Evolutionary conservation across 352 stramenopile species (phyloP).

Genomic region (Blastocystis sp.): DNA sequence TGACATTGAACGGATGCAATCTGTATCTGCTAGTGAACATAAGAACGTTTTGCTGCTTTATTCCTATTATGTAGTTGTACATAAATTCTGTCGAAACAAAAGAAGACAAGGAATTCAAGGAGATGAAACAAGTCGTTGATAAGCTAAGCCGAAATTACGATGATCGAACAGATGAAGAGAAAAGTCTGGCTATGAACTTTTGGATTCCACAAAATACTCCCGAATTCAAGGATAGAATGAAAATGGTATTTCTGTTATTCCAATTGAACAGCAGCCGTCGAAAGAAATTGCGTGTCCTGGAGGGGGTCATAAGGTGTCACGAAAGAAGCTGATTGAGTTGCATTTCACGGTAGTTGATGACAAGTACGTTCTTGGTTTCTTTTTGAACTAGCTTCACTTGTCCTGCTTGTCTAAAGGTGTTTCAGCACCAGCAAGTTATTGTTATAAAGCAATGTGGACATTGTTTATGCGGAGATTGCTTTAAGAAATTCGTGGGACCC

Average conservation of each 20-base stretch:
- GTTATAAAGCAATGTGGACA: constrained; percentile 33
- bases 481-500: constrained; percentile 23
- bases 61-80: not conserved
- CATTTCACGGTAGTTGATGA: constrained; percentile 13
- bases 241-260: not conserved
- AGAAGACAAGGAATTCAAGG: constrained; percentile 31
- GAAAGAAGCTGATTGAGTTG: constrained; percentile 30
- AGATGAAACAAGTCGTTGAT: constrained; percentile 39
- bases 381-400: not conserved
- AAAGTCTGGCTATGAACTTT: constrained; percentile 49
- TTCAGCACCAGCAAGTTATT: constrained; percentile 44
- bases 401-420: constrained; percentile 29
- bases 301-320: not conserved
- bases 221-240: constrained; percentile 2
- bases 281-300: constrained; percentile 10
- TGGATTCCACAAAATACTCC: constrained; percentile 49
- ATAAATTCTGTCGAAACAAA: constrained; percentile 6
- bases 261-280: not conserved
- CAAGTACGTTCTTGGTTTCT: not conserved
- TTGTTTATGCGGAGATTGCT: constrained; percentile 34
- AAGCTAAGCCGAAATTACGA: constrained; percentile 51
- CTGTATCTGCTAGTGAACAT: not conserved
- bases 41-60: not conserved
- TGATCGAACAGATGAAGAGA: constrained; percentile 46
- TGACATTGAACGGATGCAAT: constrained; percentile 15